Evolutionary conservation across 129 eudicot genomes (phyloP).

Genomic region (Escallonia herrerae): DNA sequence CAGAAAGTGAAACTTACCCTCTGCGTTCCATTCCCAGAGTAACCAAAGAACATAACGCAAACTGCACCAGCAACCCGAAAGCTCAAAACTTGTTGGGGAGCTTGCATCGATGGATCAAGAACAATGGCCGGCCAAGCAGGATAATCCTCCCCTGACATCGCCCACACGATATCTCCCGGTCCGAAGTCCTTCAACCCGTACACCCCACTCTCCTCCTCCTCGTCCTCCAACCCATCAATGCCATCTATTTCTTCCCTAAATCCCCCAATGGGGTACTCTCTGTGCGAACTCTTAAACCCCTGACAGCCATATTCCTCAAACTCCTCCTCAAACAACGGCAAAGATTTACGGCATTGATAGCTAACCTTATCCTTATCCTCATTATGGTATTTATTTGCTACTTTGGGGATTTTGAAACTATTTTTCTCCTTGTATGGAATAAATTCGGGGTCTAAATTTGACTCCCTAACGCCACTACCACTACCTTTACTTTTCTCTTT

Average conservation of each 20-base stretch:
- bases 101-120: constrained; percentile 62
- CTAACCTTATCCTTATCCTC: constrained; percentile 27
- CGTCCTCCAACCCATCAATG: constrained; percentile 11
- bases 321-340: constrained; percentile 31
- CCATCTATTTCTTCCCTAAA: constrained; percentile 14
- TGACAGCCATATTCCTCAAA: constrained; percentile 9
- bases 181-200: constrained; percentile 38
- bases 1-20: constrained; percentile 46
- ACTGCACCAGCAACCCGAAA: constrained; percentile 54
- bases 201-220: constrained; percentile 14
- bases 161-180: constrained; percentile 90
- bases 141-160: constrained; percentile 52
- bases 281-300: constrained; percentile 12
- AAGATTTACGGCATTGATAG: constrained; percentile 22
- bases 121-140: constrained; percentile 98
- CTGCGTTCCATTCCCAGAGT: constrained; percentile 82
- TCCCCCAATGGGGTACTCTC: constrained; percentile 15
- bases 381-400: constrained; percentile 16
- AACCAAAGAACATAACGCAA: constrained; percentile 91
- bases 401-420: constrained; percentile 19
- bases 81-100: constrained; percentile 79
- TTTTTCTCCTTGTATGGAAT: constrained; percentile 23
- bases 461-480: constrained; percentile 4
- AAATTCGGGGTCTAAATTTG: constrained; percentile 48
- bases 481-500: constrained; percentile 50